These are phyloP conservation scores for Acephala macrosclerotiorum DNA, from an alignment of 2,329 filamentous ascomycete genomes.

Conservation along the genomic window DNA sequence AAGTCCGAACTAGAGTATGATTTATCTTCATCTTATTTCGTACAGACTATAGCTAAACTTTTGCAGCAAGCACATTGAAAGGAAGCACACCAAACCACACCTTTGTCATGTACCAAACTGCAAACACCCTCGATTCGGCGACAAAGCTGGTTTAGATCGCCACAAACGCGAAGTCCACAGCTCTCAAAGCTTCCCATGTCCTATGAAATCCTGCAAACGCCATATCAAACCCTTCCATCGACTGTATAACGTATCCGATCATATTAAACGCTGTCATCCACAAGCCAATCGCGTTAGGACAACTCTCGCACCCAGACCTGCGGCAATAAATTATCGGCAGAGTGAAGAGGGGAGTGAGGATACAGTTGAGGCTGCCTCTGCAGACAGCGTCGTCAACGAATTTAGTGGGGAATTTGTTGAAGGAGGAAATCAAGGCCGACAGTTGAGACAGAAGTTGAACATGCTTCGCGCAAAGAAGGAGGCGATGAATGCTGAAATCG, in stretches of 20 bases:
- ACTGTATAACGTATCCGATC: constrained; percentile 30
- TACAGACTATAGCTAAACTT: background rate
- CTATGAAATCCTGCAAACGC: constrained; percentile 29
- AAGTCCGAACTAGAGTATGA: background rate
- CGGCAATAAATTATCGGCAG: background rate
- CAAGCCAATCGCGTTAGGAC: background rate
- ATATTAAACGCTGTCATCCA: constrained; percentile 29
- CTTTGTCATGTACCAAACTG: background rate
- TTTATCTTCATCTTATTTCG: background rate
- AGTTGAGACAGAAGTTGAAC: background rate
- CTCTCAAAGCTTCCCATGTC: constrained; percentile 24
- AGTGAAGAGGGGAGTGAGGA: background rate
- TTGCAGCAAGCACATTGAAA: background rate
- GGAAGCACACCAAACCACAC: constrained; percentile 7
- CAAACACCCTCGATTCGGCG: constrained; percentile 20
- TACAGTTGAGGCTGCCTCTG: background rate
- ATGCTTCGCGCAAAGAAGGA: background rate
- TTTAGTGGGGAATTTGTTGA: background rate
- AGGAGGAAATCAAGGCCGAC: background rate
- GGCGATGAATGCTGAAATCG: background rate
- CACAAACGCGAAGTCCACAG: constrained; percentile 32
- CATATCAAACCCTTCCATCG: constrained; percentile 25
- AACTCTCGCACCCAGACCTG: background rate
- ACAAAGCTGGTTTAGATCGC: constrained; percentile 28
- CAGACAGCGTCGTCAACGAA: background rate